phyloP scores from a whole-genome alignment of 805 yeast species.

The Wickerhamomyces mucosus region DNA sequence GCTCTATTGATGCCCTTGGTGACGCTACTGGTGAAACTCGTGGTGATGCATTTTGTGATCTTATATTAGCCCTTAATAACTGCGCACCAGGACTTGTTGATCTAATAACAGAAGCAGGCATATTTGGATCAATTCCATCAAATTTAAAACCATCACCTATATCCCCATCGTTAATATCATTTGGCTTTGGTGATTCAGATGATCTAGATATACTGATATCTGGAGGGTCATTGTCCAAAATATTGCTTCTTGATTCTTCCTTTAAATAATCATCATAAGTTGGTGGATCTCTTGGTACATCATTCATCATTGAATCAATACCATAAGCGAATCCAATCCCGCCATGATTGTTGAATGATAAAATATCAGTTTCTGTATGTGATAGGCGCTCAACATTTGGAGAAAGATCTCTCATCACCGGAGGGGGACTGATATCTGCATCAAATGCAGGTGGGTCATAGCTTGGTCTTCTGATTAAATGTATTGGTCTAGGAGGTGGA shows the following conservation, averaged over 20 bases:
- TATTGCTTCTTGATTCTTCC: slow-evolving; percentile 5
- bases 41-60: slow-evolving; percentile 12
- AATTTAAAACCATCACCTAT: slow-evolving; percentile 23
- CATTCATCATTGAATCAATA: slow-evolving; percentile 1
- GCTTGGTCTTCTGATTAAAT: slow-evolving; percentile 43
- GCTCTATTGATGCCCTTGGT: no score
- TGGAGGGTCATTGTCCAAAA: slow-evolving; percentile 4
- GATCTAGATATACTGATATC: slow-evolving; percentile 9
- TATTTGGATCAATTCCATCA: slow-evolving; percentile 22
- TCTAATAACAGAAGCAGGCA: slow-evolving; percentile 25
- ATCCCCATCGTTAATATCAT: slow-evolving; percentile 19
- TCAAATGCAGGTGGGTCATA: slow-evolving; percentile 58
- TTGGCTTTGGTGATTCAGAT: slow-evolving; percentile 6
- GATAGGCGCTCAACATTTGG: no score
- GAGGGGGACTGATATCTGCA: no score
- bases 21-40: slow-evolving; percentile 2
- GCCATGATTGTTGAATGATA: background rate
- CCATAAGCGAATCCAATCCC: slow-evolving; percentile 1
- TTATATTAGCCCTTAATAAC: slow-evolving; percentile 10
- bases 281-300: slow-evolving; percentile 12
- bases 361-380: background rate
- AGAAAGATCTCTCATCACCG: no score
- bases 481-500: slow-evolving; percentile 43
- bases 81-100: slow-evolving; percentile 23
- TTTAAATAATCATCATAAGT: slow-evolving; percentile 23